phyloP scores from a whole-genome alignment of 148 eudicot genomes.

The Persicaria tinctoria region DNA sequence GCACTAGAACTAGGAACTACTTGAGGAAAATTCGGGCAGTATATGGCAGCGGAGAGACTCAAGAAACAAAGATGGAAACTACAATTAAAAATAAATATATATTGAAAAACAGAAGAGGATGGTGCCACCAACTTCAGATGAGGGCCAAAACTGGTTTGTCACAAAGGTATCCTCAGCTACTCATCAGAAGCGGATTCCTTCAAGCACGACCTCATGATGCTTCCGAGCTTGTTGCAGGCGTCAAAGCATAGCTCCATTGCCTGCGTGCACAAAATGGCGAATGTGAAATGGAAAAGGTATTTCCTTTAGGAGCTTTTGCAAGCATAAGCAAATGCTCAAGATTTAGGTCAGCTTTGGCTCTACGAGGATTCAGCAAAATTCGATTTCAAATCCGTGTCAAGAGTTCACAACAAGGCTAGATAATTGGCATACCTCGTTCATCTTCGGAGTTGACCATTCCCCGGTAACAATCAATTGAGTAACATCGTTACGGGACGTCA shows the following conservation, averaged over 20 bases:
- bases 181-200: slow-evolving; percentile 53
- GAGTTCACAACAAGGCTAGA: neutral
- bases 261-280: slow-evolving; percentile 27
- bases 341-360: no score
- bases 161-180: neutral
- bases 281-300: neutral
- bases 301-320: no score
- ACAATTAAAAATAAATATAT: no score
- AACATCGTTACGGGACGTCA: slow-evolving; percentile 83
- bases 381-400: neutral
- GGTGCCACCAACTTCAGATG: no score
- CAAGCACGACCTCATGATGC: slow-evolving; percentile 71
- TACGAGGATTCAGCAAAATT: no score
- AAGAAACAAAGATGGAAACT: no score
- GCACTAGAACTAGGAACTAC: no score
- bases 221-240: slow-evolving; percentile 80
- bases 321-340: no score
- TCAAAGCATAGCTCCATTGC: slow-evolving; percentile 80
- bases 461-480: slow-evolving; percentile 83
- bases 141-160: neutral
- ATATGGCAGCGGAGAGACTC: no score
- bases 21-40: no score
- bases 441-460: slow-evolving; percentile 82
- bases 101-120: no score
- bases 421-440: slow-evolving; percentile 56